Percentiles rank a stretch among this genome's conserved stretches.
Conservation (phyloP, 768 basidiomycete genomes). For the Amanita inopinata region DNA sequence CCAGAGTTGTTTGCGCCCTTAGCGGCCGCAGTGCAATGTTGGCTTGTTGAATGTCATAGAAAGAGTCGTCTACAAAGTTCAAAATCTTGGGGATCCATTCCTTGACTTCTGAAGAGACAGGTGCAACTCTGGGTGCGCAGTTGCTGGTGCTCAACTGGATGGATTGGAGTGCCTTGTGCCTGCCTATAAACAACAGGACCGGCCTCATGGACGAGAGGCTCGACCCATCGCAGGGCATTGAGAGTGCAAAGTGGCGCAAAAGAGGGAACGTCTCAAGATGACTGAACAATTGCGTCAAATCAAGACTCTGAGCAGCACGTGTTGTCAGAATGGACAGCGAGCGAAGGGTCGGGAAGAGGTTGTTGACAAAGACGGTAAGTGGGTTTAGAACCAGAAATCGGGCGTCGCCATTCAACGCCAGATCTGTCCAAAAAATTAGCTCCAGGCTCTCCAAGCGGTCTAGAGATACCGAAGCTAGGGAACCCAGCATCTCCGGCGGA, state of each 20-base stretch:
- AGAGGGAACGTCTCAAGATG: conserved; percentile 29
- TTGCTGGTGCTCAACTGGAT: conserved; percentile 26
- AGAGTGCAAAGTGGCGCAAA: conserved; percentile 27
- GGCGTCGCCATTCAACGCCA: conserved; percentile 20
- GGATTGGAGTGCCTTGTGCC: conserved; percentile 25
- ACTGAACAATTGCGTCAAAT: conserved; percentile 28
- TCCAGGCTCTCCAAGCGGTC: conserved; percentile 26
- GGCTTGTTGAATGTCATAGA: conserved; percentile 23
- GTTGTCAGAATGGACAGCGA: conserved; percentile 28
- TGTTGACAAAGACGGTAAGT: conserved; percentile 36
- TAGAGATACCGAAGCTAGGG: conserved; percentile 24
- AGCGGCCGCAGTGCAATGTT: conserved; percentile 31
- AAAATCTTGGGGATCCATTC: conserved; percentile 34
- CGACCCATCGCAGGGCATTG: conserved; percentile 35
- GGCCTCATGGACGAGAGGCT: conserved; percentile 25
- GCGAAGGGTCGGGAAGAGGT: conserved; percentile 26
- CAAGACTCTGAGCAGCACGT: conserved; percentile 26
- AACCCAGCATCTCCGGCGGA: conserved; percentile 26
- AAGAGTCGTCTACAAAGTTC: conserved; percentile 18
- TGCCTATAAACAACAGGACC: conserved; percentile 26
- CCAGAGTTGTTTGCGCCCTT: conserved; percentile 18
- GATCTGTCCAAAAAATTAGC: conserved; percentile 25
- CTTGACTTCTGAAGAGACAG: conserved; percentile 12
- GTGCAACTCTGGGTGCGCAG: conserved; percentile 13
- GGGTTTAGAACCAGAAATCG: conserved; percentile 24